phyloP scores from a whole-genome alignment of 371 early-diverging fungal genomes.

The Nosema muscidifuracis region DNA sequence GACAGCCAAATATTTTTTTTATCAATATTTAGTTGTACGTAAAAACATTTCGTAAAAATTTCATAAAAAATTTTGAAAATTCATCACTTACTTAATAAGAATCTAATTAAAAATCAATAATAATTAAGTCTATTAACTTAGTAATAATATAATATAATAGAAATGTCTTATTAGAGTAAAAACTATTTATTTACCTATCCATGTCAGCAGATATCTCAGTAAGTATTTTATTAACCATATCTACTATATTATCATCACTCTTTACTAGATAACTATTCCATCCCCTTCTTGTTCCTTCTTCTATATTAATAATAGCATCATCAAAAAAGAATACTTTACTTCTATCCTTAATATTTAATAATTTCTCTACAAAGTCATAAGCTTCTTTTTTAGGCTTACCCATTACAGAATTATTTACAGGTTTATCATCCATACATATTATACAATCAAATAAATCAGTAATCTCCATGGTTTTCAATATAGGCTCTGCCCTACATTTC shows the following conservation, averaged over 20 bases:
- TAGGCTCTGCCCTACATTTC: constrained; percentile 21
- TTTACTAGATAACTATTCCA: constrained; percentile 19
- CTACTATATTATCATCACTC: not conserved
- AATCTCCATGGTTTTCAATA: constrained; percentile 27
- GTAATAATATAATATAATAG: too few relatives aligned
- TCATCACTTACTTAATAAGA: too few relatives aligned
- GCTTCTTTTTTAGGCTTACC: constrained; percentile 34
- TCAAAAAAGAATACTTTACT: constrained; percentile 49
- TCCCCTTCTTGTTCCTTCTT: constrained; percentile 21
- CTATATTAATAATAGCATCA: constrained; percentile 36
- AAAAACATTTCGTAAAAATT: too few relatives aligned
- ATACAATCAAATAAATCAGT: constrained; percentile 46
- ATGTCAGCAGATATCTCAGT: not conserved
- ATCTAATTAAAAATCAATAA: too few relatives aligned
- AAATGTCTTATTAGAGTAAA: too few relatives aligned
- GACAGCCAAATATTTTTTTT: too few relatives aligned
- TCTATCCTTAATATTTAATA: constrained; percentile 17
- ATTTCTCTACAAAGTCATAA: constrained; percentile 43
- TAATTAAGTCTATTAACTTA: too few relatives aligned
- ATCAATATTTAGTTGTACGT: too few relatives aligned
- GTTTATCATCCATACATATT: constrained; percentile 39
- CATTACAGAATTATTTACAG: not conserved
- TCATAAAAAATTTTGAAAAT: too few relatives aligned
- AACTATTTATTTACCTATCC: not conserved
- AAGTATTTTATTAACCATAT: not conserved